Evolutionary conservation across 441 rosid species (phyloP), one percentile per base, ranked within the genome.

Genomic region (Pelargonium australe): DNA sequence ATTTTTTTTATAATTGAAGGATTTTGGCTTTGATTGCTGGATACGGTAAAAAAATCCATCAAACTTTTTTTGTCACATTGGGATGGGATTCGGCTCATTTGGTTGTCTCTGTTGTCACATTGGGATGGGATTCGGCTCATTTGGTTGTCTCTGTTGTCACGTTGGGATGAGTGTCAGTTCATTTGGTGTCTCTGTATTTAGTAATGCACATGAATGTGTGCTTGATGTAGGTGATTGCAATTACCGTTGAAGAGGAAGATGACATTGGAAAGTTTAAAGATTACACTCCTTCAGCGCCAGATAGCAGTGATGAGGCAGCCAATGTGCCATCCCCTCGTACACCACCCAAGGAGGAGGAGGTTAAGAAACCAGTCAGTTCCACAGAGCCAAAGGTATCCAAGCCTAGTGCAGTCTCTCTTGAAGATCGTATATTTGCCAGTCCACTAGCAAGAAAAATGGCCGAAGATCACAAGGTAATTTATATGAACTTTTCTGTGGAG

Each of bases 401-500:
- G 79, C 83, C 89, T 45, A 76, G 79, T 74, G 66, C 81, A 14
- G 63, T 77, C 68, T 76, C 91, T 70, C 31, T 86, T 41, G 90
- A 65, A 79, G 92, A 85, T 74, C 98, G 96, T 44, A 57, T 83
- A 69, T 91, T 91, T 76, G 86, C 96, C 12, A 94, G 95, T 78
- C 98, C 97, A 47, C 79, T 94, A 66, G 98, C 98, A 23, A 85
- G 86, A 79, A 91, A 82, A 76, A 69, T 91, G 85, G 96, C 99
- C 71, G 96, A 88, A 83, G 99, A 94, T 49, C 79, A 85, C 69
- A 88, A 79, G 73, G 97, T 91, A 76, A 70, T 89, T 83, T 31
- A 43, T 65, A 13, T 65, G 25, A 63, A 5, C 2, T 53, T 53
- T 17, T 2, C 20, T 7, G 60, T 4, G 60, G 60, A 53, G 19